Conservation (phyloP, 495 filamentous ascomycete genomes). For the Penicillium paxilli region DNA sequence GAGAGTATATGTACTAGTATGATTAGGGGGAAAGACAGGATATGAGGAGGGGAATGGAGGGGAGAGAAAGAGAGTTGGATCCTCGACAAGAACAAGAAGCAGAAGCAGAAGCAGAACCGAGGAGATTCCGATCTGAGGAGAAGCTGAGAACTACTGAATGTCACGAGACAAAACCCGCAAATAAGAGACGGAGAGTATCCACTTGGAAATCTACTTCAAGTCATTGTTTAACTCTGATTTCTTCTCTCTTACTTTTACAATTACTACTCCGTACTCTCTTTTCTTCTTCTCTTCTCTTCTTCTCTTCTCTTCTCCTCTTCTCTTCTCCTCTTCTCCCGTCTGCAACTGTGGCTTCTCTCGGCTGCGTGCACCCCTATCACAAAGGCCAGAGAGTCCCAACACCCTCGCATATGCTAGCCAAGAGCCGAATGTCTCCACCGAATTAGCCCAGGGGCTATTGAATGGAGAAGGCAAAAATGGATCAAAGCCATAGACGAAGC, state of each 20-base stretch:
- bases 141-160: constrained; percentile 3
- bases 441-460: neutral
- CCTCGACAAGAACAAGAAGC: too few species aligned
- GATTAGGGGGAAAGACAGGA: neutral
- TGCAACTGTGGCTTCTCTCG: neutral
- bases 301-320: too few species aligned
- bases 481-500: neutral
- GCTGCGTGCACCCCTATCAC: neutral
- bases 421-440: neutral
- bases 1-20: too few species aligned
- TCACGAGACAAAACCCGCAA: constrained; percentile 15
- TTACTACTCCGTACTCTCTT: too few species aligned
- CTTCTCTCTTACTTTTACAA: too few species aligned
- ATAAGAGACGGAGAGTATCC: constrained; percentile 14
- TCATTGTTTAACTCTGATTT: too few species aligned
- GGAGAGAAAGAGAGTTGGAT: neutral
- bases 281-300: too few species aligned
- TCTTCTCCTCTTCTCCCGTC: neutral
- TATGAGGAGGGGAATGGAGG: neutral
- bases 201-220: too few species aligned
- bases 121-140: too few species aligned
- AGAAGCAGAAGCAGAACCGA: neutral
- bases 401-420: neutral
- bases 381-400: neutral
- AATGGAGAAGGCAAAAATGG: neutral